Conservation (phyloP, 768 basidiomycete species). For the Fibroporia radiculosa region DNA sequence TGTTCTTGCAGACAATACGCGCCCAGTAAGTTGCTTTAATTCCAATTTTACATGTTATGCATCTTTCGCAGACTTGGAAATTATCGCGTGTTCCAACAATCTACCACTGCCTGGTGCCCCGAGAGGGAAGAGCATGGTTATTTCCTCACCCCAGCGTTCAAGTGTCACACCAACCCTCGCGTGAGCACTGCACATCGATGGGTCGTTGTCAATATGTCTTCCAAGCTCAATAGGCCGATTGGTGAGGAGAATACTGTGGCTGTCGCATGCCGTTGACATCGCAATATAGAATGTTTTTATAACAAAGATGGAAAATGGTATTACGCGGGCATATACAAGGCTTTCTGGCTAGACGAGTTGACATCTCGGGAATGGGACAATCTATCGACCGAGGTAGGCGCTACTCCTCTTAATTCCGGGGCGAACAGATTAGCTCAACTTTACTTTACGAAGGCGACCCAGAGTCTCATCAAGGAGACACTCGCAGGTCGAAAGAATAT, state of each 20-base stretch:
- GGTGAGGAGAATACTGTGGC: constrained; percentile 30
- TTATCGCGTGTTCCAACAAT: constrained; percentile 59
- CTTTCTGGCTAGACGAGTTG: constrained; percentile 57
- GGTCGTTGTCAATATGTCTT: constrained; percentile 54
- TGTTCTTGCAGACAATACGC: constrained; percentile 41
- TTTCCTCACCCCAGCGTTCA: constrained; percentile 64
- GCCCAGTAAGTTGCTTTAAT: constrained; percentile 36
- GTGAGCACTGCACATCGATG: constrained; percentile 73
- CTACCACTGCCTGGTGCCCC: constrained; percentile 71
- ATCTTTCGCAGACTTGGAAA: constrained; percentile 43
- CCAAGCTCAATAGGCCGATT: constrained; percentile 52
- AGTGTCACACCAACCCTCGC: constrained; percentile 73
- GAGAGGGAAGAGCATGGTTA: constrained; percentile 81
- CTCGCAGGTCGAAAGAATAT: constrained; percentile 63
- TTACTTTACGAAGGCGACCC: constrained; percentile 40
- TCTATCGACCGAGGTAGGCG: constrained; percentile 52
- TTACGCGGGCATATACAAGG: constrained; percentile 73
- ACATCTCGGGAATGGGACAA: constrained; percentile 62
- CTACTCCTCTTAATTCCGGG: neutral
- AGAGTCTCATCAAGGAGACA: constrained; percentile 65
- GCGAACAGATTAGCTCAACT: no score
- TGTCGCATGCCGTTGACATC: neutral
- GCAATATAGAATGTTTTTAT: constrained; percentile 62
- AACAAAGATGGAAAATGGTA: constrained; percentile 79
- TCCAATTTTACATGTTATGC: constrained; percentile 4